These are phyloP conservation scores for Rhodosporidiobolus odoratus DNA, from an alignment of 768 basidiomycete genomes.

Conservation along the genomic window DNA sequence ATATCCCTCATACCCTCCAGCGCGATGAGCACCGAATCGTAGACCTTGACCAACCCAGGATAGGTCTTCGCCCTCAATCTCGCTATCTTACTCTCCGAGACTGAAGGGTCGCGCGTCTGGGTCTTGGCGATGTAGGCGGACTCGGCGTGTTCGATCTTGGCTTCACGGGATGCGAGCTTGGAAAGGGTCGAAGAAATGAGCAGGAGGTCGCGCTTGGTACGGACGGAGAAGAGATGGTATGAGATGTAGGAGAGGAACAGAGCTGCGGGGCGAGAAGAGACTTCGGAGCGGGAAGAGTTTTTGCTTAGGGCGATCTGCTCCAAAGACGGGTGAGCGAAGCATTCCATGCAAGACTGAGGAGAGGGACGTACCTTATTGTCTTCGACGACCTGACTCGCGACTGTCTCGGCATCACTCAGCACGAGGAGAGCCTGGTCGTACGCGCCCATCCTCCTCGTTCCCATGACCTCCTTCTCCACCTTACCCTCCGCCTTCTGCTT, in stretches of 20 bases:
- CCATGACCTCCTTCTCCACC: conserved; percentile 46
- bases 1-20: conserved; percentile 75
- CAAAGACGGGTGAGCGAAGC: neutral
- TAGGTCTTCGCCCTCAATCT: conserved; percentile 67
- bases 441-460: conserved; percentile 67
- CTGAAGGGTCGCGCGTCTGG: conserved; percentile 41
- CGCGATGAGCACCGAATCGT: conserved; percentile 79
- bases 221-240: conserved; percentile 77
- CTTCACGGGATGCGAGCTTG: conserved; percentile 26
- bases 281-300: conserved; percentile 41
- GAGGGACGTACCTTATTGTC: conserved; percentile 56
- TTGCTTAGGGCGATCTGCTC: conserved; percentile 37
- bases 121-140: conserved; percentile 35
- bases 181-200: conserved; percentile 54
- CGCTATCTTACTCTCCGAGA: conserved; percentile 47
- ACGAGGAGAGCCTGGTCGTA: conserved; percentile 80
- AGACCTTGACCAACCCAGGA: conserved; percentile 75
- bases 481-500: conserved; percentile 44
- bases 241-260: conserved; percentile 73
- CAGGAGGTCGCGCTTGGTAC: conserved; percentile 81
- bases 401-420: conserved; percentile 81
- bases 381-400: conserved; percentile 71
- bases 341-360: too few relatives aligned
- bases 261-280: conserved; percentile 55
- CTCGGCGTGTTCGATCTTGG: conserved; percentile 28